Conservation (phyloP, 2,329 filamentous ascomycete genomes). For the Botrytis squamosa region DNA sequence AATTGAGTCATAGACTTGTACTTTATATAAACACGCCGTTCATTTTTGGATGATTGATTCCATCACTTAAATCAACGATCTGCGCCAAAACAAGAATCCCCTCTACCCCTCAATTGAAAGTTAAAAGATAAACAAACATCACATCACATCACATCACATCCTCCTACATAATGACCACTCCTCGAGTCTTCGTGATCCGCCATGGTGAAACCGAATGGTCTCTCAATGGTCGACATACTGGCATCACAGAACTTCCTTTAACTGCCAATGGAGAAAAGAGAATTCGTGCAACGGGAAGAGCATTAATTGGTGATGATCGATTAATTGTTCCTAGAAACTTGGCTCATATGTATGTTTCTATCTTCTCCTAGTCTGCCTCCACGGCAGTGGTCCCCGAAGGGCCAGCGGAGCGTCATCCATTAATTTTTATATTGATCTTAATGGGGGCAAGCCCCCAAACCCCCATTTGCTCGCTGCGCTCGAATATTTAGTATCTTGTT, state of each 20-base stretch:
- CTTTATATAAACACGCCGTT: background rate
- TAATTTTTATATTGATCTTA: background rate
- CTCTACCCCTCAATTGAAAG: background rate
- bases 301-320: constrained; percentile 79
- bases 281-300: constrained; percentile 73
- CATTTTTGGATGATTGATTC: background rate
- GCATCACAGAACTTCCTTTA: constrained; percentile 80
- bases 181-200: constrained; percentile 77
- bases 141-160: background rate
- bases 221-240: constrained; percentile 80
- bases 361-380: constrained; percentile 1
- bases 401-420: background rate
- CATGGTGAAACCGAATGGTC: constrained; percentile 98
- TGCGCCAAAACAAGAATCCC: background rate
- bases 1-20: background rate
- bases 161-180: constrained; percentile 46
- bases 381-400: background rate
- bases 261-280: constrained; percentile 79
- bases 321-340: constrained; percentile 81
- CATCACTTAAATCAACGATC: background rate
- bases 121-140: background rate
- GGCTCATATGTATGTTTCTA: constrained; percentile 69
- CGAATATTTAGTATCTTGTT: background rate
- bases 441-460: constrained; percentile 1
- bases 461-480: constrained; percentile 7